Percentiles rank a stretch among this genome's conserved stretches.
Evolutionary conservation across 176 grass and related monocot species (phyloP).

Genomic region (Thinopyrum elongatum): DNA sequence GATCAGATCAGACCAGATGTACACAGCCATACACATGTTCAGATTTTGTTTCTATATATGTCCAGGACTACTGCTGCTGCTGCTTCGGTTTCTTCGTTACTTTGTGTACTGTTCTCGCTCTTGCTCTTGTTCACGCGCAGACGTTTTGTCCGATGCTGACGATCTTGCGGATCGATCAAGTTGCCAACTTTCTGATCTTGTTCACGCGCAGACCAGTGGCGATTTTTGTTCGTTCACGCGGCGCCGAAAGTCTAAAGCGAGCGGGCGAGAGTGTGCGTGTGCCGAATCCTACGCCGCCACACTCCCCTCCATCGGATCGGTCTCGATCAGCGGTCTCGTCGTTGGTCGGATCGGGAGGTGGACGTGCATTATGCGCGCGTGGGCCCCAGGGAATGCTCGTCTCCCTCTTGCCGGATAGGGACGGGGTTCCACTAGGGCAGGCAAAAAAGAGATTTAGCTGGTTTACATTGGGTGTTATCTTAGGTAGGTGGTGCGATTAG

Average conservation of each 20-base stretch:
- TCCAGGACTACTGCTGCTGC: neutral
- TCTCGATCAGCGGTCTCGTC: constrained; percentile 20
- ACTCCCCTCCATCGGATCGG: neutral
- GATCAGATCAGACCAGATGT: neutral
- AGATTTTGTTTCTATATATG: neutral
- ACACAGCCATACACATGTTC: neutral
- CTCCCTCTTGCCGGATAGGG: constrained; percentile 3
- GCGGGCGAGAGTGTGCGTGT: neutral
- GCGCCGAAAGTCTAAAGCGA: constrained; percentile 25
- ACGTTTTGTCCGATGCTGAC: neutral
- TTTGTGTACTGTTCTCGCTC: neutral
- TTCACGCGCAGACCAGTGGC: neutral
- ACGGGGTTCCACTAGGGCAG: neutral
- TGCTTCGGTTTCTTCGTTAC: constrained; percentile 1
- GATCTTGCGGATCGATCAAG: neutral
- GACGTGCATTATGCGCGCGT: constrained; percentile 37
- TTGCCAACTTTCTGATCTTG: neutral
- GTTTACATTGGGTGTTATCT: neutral
- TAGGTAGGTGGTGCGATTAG: neutral
- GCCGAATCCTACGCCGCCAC: constrained; percentile 20
- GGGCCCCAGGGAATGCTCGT: constrained; percentile 3
- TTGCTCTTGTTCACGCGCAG: neutral
- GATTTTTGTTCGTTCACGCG: constrained; percentile 2
- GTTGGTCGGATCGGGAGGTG: constrained; percentile 30
- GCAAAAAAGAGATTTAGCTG: neutral